Evolutionary conservation across 768 basidiomycete genomes (phyloP), one percentile per base, ranked within the genome.

Genomic region (Pleurotus pulmonarius): DNA sequence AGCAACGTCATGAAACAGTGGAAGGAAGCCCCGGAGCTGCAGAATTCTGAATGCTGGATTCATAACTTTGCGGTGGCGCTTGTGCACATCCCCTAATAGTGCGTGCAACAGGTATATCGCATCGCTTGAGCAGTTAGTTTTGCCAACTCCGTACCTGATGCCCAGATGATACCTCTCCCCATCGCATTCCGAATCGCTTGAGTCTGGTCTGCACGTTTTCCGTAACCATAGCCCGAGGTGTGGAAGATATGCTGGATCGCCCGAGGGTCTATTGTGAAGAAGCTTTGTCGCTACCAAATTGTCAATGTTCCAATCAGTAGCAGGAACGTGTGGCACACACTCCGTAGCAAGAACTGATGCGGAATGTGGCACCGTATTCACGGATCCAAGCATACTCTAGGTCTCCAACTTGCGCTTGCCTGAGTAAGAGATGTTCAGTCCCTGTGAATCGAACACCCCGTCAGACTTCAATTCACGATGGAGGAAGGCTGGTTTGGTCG

Each of bases 221-320:
- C 63, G 56, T 63, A 72, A 25, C 59, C 55, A 58, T 72, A 72
- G 0, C 68, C 70, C 1, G 65, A 66, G 3, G 70, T 66, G 20
- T 72, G 69, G 15, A 64, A 60, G 20, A 72, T 62, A 49, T 70
- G 65, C 47, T 70, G 68, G 9, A 72, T 45, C 1, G 69, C 70
- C 57, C 70, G 67, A 0, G 69, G 68, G 47, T 74, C 73, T 5
- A 66, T 58, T n/a, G 70, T 60, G 62, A 68, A 64, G 18, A 74
- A 46, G 49, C 59, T 59, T 46, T 72, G 64, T 26, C 61, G 57
- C 71, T 72, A n/a, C 38, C 5, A 43, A 12, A 20, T 22, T 26
- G 18, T 26, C 22, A 49, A 20, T 29, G 15, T 1, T 2, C 18
- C 13, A 13, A 12, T 15, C 5, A 7, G 15, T 6, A 24, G 18